phyloP scores from a whole-genome alignment of 352 stramenopile genomes.

The Phytopythium cucurbitacearum region DNA sequence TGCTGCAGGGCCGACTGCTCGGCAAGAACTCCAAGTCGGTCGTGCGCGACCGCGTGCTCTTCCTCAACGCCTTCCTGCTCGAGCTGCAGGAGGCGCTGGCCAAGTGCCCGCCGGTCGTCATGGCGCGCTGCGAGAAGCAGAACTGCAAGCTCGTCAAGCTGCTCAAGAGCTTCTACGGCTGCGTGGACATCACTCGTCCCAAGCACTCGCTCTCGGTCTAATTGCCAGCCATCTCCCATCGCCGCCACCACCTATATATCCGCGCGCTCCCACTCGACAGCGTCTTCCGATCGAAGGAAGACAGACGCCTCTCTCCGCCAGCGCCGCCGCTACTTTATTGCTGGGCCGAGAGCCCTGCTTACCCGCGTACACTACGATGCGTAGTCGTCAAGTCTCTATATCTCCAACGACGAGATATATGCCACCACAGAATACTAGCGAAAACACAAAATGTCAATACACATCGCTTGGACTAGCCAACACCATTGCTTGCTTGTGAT shows the following conservation, averaged over 20 bases:
- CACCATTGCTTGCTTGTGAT: too few species aligned
- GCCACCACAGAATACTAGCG: too few species aligned
- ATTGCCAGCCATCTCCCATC: not conserved
- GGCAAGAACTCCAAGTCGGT: constrained; percentile 82
- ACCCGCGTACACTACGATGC: too few species aligned
- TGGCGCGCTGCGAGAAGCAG: constrained; percentile 73
- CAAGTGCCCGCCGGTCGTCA: constrained; percentile 72
- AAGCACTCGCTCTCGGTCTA: constrained; percentile 54
- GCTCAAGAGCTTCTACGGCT: constrained; percentile 85
- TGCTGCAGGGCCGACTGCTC: constrained; percentile 63
- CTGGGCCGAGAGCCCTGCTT: too few species aligned
- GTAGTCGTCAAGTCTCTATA: too few species aligned
- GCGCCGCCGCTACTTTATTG: constrained; percentile 6
- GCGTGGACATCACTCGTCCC: constrained; percentile 34
- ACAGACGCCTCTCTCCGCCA: constrained; percentile 5
- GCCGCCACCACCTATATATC: constrained; percentile 1
- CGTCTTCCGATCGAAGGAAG: constrained; percentile 30
- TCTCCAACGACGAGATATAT: too few species aligned
- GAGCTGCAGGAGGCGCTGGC: constrained; percentile 68
- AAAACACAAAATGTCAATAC: too few species aligned
- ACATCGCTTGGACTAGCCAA: too few species aligned
- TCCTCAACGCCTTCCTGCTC: constrained; percentile 79
- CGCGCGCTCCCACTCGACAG: constrained; percentile 1
- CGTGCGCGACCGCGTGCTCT: constrained; percentile 71
- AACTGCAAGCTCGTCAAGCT: constrained; percentile 82